These are phyloP conservation scores for Phytophthora quininea DNA, from an alignment of 352 stramenopile genomes.

Conservation along the genomic window DNA sequence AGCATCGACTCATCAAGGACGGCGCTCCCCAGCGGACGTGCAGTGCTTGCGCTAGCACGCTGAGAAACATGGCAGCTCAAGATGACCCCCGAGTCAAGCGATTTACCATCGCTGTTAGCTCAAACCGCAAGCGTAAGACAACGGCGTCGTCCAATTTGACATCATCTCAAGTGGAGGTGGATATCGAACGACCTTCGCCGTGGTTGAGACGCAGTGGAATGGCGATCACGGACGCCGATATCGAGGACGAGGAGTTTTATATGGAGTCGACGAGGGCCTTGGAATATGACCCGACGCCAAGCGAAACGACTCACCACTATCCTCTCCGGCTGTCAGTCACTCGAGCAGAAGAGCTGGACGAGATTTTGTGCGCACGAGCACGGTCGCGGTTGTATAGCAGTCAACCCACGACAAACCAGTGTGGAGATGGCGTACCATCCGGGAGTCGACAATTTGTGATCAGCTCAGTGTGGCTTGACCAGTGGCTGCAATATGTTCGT, in stretches of 20 bases:
- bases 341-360: slow-evolving; percentile 57
- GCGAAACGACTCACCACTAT: slow-evolving; percentile 30
- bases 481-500: slow-evolving; percentile 75
- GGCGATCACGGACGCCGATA: slow-evolving; percentile 25
- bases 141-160: slow-evolving; percentile 14
- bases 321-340: slow-evolving; percentile 35
- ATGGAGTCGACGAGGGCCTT: slow-evolving; percentile 31
- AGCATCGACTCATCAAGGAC: slow-evolving; percentile 76
- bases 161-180: slow-evolving; percentile 26
- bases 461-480: slow-evolving; percentile 62
- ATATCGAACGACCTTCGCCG: slow-evolving; percentile 37
- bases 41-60: slow-evolving; percentile 61
- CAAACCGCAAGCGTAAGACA: slow-evolving; percentile 14
- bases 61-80: slow-evolving; percentile 69
- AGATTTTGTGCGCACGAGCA: slow-evolving; percentile 50
- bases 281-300: slow-evolving; percentile 22
- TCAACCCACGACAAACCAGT: slow-evolving; percentile 8
- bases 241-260: slow-evolving; percentile 39
- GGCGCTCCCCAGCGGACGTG: slow-evolving; percentile 76
- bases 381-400: slow-evolving; percentile 30
- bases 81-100: slow-evolving; percentile 62
- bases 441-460: slow-evolving; percentile 55
- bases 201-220: slow-evolving; percentile 35
- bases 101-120: slow-evolving; percentile 44
- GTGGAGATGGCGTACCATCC: slow-evolving; percentile 2